Percentiles rank a stretch among this genome's conserved stretches.
phyloP scores from a whole-genome alignment of 2,329 filamentous ascomycete genomes.

The Stromatinia cepivora region DNA sequence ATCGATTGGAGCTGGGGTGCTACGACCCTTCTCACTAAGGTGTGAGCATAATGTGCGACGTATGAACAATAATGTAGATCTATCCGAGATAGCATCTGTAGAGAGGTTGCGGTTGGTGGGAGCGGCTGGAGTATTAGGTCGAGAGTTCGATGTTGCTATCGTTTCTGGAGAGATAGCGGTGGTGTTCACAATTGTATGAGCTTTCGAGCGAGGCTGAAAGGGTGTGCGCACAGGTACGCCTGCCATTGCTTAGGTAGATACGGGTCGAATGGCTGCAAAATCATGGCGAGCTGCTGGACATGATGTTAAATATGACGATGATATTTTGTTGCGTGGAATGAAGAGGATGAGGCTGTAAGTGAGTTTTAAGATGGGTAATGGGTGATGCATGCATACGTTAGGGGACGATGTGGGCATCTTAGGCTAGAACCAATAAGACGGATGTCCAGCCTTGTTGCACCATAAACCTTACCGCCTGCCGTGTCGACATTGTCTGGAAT shows the following conservation, averaged over 20 bases:
- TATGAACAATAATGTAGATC: constrained; percentile 77
- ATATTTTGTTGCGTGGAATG: neutral
- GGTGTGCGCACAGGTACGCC: constrained; percentile 21
- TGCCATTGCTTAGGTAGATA: constrained; percentile 19
- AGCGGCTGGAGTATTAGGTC: constrained; percentile 32
- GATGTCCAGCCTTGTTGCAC: neutral
- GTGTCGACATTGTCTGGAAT: neutral
- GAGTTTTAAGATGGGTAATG: neutral
- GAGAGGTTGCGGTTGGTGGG: constrained; percentile 40
- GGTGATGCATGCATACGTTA: neutral
- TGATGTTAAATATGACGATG: neutral
- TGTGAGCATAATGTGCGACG: constrained; percentile 82
- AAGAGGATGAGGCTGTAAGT: constrained; percentile 5
- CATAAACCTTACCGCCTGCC: neutral
- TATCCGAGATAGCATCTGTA: constrained; percentile 66
- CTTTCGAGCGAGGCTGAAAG: constrained; percentile 24
- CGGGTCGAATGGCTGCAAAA: neutral
- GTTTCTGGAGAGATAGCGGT: constrained; percentile 9
- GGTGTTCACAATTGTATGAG: constrained; percentile 4
- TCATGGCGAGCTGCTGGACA: constrained; percentile 12
- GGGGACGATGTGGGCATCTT: neutral
- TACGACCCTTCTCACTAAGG: constrained; percentile 56
- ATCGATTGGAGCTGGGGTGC: constrained; percentile 63
- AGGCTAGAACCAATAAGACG: neutral
- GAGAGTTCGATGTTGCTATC: constrained; percentile 18